Conservation (phyloP, 164 flowering plant species). For the Aristolochia californica region DNA sequence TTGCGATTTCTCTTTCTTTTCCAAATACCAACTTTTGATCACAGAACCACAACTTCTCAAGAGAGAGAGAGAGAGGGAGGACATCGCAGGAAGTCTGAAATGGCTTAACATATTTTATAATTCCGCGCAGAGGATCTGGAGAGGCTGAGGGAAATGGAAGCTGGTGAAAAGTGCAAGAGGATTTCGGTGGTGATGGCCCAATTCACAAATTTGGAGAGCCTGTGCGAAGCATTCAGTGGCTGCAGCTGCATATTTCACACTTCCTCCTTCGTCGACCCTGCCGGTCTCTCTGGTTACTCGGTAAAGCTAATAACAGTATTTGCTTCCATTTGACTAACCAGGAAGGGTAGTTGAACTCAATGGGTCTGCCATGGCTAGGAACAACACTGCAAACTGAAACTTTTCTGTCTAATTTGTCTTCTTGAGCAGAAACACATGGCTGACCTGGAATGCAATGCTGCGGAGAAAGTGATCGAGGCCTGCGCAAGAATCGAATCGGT, state of each 20-base stretch:
- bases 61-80: too few species aligned
- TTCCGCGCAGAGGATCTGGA: conserved; percentile 42
- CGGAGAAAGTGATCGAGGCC: conserved; percentile 58
- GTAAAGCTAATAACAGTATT: conserved; percentile 22
- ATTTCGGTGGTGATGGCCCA: conserved; percentile 32
- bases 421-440: conserved; percentile 52
- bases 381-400: background rate
- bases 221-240: conserved; percentile 44
- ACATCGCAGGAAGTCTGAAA: background rate
- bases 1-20: too few species aligned
- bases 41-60: too few species aligned
- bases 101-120: background rate
- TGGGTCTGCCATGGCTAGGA: background rate
- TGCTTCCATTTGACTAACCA: background rate
- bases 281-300: conserved; percentile 65
- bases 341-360: too few species aligned
- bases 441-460: conserved; percentile 45
- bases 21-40: background rate
- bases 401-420: too few species aligned
- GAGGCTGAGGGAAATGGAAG: conserved; percentile 43
- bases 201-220: conserved; percentile 33
- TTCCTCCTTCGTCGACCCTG: conserved; percentile 51
- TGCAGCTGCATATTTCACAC: conserved; percentile 73
- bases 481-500: conserved; percentile 51
- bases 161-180: conserved; percentile 12